Conservation (phyloP, 2,329 filamentous ascomycete genomes). For the Rhinocladiella mackenziei region DNA sequence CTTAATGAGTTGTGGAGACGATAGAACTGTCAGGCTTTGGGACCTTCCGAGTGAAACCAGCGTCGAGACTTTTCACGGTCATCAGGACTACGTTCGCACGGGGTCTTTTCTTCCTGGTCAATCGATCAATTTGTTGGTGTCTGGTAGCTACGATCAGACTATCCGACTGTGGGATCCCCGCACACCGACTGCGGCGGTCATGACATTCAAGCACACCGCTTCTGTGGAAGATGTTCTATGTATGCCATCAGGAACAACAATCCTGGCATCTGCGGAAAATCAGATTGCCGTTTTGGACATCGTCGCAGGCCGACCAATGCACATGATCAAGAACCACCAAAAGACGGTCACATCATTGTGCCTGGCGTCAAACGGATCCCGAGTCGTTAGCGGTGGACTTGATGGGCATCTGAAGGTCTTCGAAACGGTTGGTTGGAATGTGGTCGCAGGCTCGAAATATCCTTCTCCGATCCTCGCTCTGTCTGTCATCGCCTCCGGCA, state of each 20-base stretch:
- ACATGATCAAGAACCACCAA: conserved; percentile 88
- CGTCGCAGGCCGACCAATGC: conserved; percentile 80
- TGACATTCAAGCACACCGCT: conserved; percentile 92
- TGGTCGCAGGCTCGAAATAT: conserved; percentile 93
- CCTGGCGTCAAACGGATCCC: conserved; percentile 72
- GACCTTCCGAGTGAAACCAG: conserved; percentile 78
- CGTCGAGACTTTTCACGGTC: conserved; percentile 74
- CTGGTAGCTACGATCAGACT: conserved; percentile 90
- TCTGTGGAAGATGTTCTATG: conserved; percentile 85
- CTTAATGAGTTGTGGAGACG: conserved; percentile 85
- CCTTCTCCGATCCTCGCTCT: conserved; percentile 84
- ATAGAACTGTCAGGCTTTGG: conserved; percentile 90
- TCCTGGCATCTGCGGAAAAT: conserved; percentile 80
- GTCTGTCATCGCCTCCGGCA: conserved; percentile 66
- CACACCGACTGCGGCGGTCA: conserved; percentile 64
- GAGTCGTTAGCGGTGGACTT: conserved; percentile 80
- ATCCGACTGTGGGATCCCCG: conserved; percentile 92
- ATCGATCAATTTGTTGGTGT: conserved; percentile 68
- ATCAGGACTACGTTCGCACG: conserved; percentile 86
- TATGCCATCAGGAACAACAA: conserved; percentile 77
- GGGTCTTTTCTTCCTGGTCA: conserved; percentile 79
- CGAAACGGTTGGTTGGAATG: conserved; percentile 90
- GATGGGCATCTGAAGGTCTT: conserved; percentile 98
- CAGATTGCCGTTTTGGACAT: conserved; percentile 88
- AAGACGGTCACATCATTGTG: conserved; percentile 92